phyloP scores from a whole-genome alignment of 352 stramenopile species.

The Phytophthora pinifolia region DNA sequence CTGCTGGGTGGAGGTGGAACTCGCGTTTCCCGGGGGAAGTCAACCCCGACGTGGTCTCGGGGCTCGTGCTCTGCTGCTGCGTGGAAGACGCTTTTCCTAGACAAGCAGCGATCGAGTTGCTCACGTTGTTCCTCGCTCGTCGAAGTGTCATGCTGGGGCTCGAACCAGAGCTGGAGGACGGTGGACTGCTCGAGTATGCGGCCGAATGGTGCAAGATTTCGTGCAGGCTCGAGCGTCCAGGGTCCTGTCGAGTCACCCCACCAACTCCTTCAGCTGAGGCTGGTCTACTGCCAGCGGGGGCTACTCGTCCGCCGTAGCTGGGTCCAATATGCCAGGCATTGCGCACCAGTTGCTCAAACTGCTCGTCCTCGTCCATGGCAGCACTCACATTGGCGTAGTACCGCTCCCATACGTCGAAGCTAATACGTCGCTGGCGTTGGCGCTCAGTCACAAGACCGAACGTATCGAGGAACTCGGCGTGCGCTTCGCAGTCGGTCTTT shows the following conservation, averaged over 20 bases:
- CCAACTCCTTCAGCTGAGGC: slow-evolving; percentile 19
- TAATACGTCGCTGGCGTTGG: slow-evolving; percentile 56
- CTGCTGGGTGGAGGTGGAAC: slow-evolving; percentile 39
- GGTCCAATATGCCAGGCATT: slow-evolving; percentile 78
- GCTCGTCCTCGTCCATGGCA: slow-evolving; percentile 90
- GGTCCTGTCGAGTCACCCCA: slow-evolving; percentile 14
- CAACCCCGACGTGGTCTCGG: slow-evolving; percentile 9
- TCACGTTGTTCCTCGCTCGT: slow-evolving; percentile 49
- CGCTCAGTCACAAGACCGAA: slow-evolving; percentile 58
- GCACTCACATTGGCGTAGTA: slow-evolving; percentile 92
- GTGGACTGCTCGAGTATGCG: slow-evolving; percentile 7
- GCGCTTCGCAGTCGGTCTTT: slow-evolving; percentile 76
- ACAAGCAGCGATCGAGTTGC: slow-evolving; percentile 53
- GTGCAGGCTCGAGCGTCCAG: slow-evolving; percentile 42
- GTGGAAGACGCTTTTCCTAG: slow-evolving; percentile 27
- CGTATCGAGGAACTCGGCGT: slow-evolving; percentile 82
- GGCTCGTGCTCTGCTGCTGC: slow-evolving; percentile 1
- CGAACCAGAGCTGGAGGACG: slow-evolving; percentile 5
- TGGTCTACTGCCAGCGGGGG: neutral
- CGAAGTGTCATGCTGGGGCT: slow-evolving; percentile 30
- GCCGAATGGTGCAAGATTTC: slow-evolving; percentile 62
- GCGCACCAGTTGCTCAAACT: slow-evolving; percentile 93
- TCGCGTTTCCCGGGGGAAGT: slow-evolving; percentile 23
- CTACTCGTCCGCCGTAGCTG: slow-evolving; percentile 29
- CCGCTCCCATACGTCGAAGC: slow-evolving; percentile 62